Evolutionary conservation across 2,329 filamentous ascomycete genomes (phyloP).

Genomic region (Colletotrichum liaoningense): DNA sequence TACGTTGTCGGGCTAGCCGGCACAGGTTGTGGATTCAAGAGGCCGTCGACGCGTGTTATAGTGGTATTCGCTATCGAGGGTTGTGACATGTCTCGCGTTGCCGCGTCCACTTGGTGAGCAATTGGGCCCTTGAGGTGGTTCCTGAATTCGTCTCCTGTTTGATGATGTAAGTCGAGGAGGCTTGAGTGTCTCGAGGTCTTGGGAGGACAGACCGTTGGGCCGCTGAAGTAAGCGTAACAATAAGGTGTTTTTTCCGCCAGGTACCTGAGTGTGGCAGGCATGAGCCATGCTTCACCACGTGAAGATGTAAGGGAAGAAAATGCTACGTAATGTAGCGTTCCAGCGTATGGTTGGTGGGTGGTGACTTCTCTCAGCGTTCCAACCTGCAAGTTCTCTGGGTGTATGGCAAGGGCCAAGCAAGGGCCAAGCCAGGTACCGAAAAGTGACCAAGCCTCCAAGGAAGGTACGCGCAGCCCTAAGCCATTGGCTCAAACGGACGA

Average conservation of each 20-base stretch:
- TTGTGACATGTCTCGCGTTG: constrained; percentile 10
- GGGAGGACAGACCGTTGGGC: not conserved
- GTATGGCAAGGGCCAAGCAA: not conserved
- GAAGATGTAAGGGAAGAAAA: not conserved
- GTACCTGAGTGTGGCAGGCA: not conserved
- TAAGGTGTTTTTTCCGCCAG: not conserved
- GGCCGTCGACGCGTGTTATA: not conserved
- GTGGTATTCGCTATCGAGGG: not conserved
- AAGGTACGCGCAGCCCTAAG: constrained; percentile 25
- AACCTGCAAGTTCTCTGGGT: not conserved
- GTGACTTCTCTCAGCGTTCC: too few species aligned
- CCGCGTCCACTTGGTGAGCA: not conserved
- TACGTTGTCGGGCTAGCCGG: not conserved
- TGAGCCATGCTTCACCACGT: constrained; percentile 16
- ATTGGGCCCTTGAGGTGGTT: not conserved
- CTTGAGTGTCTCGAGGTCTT: not conserved
- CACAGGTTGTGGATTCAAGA: not conserved
- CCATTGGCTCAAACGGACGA: constrained; percentile 21
- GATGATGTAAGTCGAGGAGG: constrained; percentile 19
- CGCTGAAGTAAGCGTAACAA: constrained; percentile 18
- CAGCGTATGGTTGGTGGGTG: not conserved
- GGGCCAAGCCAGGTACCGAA: constrained; percentile 20
- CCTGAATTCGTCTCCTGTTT: constrained; percentile 4
- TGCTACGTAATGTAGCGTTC: not conserved
- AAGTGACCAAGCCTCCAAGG: not conserved